These are phyloP conservation scores for Hyphopichia buzzinii DNA, from an alignment of 1,139 yeast genomes.

Conservation along the genomic window DNA sequence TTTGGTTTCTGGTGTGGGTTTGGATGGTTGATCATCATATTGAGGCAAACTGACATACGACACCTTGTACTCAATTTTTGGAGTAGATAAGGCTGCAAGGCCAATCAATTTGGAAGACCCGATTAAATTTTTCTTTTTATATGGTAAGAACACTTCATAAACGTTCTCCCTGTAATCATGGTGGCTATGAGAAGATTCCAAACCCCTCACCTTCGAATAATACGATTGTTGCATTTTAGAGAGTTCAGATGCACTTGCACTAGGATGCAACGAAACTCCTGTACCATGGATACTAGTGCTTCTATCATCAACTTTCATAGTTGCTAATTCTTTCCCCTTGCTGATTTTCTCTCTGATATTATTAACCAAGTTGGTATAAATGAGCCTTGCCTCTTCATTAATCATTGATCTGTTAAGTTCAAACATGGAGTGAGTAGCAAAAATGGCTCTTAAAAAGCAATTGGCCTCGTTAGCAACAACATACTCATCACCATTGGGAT, in stretches of 20 bases:
- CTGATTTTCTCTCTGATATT: constrained; percentile 26
- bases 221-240: constrained; percentile 33
- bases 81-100: constrained; percentile 31
- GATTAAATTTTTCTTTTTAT: constrained; percentile 30
- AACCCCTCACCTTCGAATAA: constrained; percentile 17
- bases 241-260: constrained; percentile 21
- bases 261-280: constrained; percentile 12
- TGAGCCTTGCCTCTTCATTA: constrained; percentile 31
- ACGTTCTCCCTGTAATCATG: constrained; percentile 8
- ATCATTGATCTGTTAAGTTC: constrained; percentile 31
- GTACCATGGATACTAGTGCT: not conserved
- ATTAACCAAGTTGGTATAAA: constrained; percentile 25
- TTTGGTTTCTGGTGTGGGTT: constrained; percentile 11
- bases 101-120: constrained; percentile 35
- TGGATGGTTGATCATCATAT: constrained; percentile 9
- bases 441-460: constrained; percentile 26
- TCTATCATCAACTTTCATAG: constrained; percentile 4
- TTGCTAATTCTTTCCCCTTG: constrained; percentile 19
- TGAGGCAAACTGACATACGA: constrained; percentile 18
- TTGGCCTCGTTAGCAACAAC: constrained; percentile 36
- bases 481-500: constrained; percentile 29
- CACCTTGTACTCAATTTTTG: constrained; percentile 25
- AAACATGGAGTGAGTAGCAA: constrained; percentile 22
- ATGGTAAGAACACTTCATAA: constrained; percentile 34
- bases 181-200: constrained; percentile 5